Conservation (phyloP, 257 asterid species). For the Asclepias syriaca region DNA sequence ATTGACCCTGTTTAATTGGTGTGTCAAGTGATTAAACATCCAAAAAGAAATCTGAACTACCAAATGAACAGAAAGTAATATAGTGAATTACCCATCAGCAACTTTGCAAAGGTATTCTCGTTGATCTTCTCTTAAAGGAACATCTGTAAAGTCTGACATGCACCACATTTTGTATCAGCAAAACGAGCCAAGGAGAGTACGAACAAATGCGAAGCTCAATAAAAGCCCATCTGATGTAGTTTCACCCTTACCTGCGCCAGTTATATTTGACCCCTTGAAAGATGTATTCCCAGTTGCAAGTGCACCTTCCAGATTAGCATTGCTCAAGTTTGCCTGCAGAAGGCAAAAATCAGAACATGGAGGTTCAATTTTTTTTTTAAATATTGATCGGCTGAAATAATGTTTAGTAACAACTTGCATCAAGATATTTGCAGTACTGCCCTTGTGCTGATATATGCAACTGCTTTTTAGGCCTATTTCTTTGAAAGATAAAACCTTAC, state of each 20-base stretch:
- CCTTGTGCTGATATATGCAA: neutral
- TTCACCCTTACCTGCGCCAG: conserved; percentile 70
- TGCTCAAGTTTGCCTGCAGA: conserved; percentile 70
- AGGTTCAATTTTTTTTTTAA: neutral
- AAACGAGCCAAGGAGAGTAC: neutral
- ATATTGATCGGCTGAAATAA: neutral
- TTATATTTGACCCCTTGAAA: conserved; percentile 68
- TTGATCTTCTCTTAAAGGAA: conserved; percentile 93
- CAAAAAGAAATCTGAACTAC: neutral
- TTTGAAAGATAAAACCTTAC: neutral
- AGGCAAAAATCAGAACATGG: neutral
- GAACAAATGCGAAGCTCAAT: neutral
- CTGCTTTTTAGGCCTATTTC: neutral
- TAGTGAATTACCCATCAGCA: conserved; percentile 65
- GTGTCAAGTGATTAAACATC: neutral
- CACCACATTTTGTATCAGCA: neutral
- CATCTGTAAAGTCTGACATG: conserved; percentile 84
- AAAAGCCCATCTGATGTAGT: neutral
- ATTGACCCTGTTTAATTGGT: conserved; percentile 49
- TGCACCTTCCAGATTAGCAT: conserved; percentile 95
- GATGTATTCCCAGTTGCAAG: conserved; percentile 91
- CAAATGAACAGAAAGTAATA: neutral
- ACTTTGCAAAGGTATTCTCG: conserved; percentile 77
- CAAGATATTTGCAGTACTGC: neutral
- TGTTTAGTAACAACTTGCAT: neutral